Evolutionary conservation across 352 stramenopile species (phyloP).

Genomic region (Pythium utonaiense): DNA sequence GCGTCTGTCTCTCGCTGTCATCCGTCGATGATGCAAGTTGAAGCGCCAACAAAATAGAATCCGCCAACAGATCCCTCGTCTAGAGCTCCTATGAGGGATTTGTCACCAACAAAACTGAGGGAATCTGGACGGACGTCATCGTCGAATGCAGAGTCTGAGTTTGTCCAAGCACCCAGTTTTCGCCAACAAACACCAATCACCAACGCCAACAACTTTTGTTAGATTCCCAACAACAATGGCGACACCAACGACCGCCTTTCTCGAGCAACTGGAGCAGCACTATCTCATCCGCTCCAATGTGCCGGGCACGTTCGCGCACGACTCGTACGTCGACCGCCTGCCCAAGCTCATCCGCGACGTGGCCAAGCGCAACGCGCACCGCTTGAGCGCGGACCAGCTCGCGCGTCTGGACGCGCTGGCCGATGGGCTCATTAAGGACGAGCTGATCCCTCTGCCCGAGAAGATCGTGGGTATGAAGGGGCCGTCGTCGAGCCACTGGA

Average conservation of each 20-base stretch:
- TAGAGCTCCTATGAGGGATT: not conserved
- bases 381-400: slow-evolving; percentile 34
- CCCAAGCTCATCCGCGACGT: slow-evolving; percentile 58
- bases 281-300: slow-evolving; percentile 47
- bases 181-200: not conserved
- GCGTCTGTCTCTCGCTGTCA: not conserved
- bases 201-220: not conserved
- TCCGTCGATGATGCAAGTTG: not conserved
- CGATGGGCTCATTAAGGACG: slow-evolving; percentile 39
- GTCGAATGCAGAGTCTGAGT: not conserved
- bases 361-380: slow-evolving; percentile 38
- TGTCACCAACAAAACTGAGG: too few relatives aligned
- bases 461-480: slow-evolving; percentile 37
- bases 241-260: slow-evolving; percentile 40
- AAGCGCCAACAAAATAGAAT: not conserved
- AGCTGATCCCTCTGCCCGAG: slow-evolving; percentile 41
- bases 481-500: slow-evolving; percentile 45
- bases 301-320: slow-evolving; percentile 56
- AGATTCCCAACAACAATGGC: slow-evolving; percentile 19
- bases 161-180: slow-evolving; percentile 5
- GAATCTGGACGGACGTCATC: not conserved
- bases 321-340: slow-evolving; percentile 57
- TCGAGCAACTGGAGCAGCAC: slow-evolving; percentile 32
- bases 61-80: not conserved
- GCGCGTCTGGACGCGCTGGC: slow-evolving; percentile 39